phyloP scores from a whole-genome alignment of 129 eudicot species.

The Oenanthe sinensis region DNA sequence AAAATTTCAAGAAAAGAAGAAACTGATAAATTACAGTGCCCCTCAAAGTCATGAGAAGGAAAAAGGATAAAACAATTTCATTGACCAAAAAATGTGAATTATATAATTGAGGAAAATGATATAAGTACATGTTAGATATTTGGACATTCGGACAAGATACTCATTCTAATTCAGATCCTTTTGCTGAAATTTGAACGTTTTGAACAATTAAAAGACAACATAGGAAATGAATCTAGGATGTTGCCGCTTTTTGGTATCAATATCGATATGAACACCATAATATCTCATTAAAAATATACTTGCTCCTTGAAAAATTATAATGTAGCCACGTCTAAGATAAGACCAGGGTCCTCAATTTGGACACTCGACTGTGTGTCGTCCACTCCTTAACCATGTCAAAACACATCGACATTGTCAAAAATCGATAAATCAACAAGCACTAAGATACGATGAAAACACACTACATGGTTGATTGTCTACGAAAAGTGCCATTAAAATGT shows the following conservation, averaged over 20 bases:
- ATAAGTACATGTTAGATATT: neutral
- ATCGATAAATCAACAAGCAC: neutral
- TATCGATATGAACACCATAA: neutral
- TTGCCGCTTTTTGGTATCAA: too few species aligned
- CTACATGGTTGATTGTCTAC: neutral
- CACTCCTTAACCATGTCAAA: neutral
- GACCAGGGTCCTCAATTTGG: neutral
- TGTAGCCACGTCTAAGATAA: neutral
- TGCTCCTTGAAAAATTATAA: neutral
- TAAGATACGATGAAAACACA: neutral
- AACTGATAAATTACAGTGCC: neutral
- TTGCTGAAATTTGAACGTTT: neutral
- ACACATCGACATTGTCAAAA: neutral
- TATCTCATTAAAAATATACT: neutral
- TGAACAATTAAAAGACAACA: neutral
- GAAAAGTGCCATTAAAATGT: neutral
- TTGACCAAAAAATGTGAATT: neutral
- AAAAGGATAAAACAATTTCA: neutral
- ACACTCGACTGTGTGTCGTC: neutral
- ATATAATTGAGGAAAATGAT: neutral
- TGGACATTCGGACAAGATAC: neutral
- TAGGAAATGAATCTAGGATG: neutral
- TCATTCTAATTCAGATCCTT: neutral
- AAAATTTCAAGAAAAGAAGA: conserved; percentile 7
- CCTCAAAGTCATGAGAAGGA: neutral